These are phyloP conservation scores for Amanita polypyramis DNA, from an alignment of 768 basidiomycete genomes.

Conservation along the genomic window DNA sequence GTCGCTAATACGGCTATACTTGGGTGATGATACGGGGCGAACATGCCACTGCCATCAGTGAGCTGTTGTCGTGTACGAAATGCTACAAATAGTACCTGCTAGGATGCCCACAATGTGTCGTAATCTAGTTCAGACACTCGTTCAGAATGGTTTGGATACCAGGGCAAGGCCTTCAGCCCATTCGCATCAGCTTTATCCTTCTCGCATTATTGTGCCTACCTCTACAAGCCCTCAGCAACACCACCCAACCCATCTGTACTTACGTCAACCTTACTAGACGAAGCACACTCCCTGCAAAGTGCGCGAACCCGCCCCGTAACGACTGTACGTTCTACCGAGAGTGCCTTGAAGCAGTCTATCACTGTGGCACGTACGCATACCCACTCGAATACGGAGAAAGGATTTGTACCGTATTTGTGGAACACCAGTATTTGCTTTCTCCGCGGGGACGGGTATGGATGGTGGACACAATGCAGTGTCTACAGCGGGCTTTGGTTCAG, in stretches of 20 bases:
- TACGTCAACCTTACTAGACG: not conserved
- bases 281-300: constrained; percentile 6
- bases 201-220: no score
- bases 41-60: no score
- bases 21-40: no score
- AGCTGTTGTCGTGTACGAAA: no score
- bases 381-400: constrained; percentile 30
- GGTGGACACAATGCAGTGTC: constrained; percentile 33
- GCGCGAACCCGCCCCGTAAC: constrained; percentile 23
- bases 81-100: no score
- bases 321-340: constrained; percentile 33
- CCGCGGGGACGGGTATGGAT: constrained; percentile 30
- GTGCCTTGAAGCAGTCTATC: constrained; percentile 33
- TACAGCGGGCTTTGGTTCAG: constrained; percentile 29
- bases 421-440: constrained; percentile 19
- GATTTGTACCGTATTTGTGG: constrained; percentile 29
- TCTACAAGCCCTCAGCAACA: no score
- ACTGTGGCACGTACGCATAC: constrained; percentile 34
- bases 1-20: no score
- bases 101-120: no score
- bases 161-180: no score
- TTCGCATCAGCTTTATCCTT: no score
- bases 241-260: not conserved
- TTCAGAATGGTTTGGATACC: no score
- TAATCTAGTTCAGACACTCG: no score